Evolutionary conservation across 73 alveolate species (phyloP).

Genomic region (Paramecium primaurelia): DNA sequence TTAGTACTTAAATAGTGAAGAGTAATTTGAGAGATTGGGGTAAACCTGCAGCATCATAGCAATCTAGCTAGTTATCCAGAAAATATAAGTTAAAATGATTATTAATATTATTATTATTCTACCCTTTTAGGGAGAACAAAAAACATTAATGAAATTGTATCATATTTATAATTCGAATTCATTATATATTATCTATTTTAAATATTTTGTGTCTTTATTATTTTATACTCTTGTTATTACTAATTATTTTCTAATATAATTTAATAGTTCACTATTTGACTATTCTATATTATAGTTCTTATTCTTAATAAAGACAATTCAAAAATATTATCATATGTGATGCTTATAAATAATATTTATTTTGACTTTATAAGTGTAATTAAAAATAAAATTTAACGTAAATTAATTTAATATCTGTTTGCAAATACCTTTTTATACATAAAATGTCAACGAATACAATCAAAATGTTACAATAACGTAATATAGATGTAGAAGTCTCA

Average conservation of each 20-base stretch:
- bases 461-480: slow-evolving; percentile 5
- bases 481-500: not conserved
- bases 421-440: not conserved
- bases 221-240: no score
- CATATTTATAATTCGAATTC: not conserved
- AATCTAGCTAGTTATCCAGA: not conserved
- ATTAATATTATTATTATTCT: not conserved
- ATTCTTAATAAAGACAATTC: not conserved
- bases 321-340: not conserved
- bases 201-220: no score
- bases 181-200: no score
- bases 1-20: slow-evolving; percentile 58
- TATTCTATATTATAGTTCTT: no score
- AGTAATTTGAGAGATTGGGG: slow-evolving; percentile 64
- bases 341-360: not conserved
- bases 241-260: no score
- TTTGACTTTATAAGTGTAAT: not conserved
- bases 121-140: not conserved
- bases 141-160: not conserved
- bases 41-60: slow-evolving; percentile 51
- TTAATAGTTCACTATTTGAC: no score
- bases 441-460: slow-evolving; percentile 17
- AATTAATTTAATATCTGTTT: slow-evolving; percentile 21
- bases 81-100: slow-evolving; percentile 28
- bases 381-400: slow-evolving; percentile 23